These are phyloP conservation scores for Lepiota brunneoincarnata DNA, from an alignment of 768 basidiomycete species.

Conservation along the genomic window DNA sequence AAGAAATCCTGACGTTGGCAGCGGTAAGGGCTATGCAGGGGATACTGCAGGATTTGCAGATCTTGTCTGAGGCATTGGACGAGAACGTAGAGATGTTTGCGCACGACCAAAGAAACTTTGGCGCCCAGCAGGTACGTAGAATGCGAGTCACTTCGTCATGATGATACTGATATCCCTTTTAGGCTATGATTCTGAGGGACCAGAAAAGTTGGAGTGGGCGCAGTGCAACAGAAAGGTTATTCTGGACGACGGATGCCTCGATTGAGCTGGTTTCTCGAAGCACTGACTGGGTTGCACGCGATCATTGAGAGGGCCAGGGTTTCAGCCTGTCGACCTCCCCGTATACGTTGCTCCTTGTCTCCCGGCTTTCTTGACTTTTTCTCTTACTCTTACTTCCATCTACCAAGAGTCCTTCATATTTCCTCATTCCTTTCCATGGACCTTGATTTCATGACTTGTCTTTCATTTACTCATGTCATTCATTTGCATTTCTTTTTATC, in stretches of 20 bases:
- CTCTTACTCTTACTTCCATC: conserved; percentile 8
- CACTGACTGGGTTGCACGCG: conserved; percentile 82
- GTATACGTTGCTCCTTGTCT: conserved; percentile 10
- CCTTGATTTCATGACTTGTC: conserved; percentile 2
- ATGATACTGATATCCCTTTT: conserved; percentile 9
- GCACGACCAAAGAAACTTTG: conserved; percentile 91
- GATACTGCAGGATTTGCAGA: conserved; percentile 84
- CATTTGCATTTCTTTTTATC: conserved; percentile 8
- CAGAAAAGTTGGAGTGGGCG: conserved; percentile 95
- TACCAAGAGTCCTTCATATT: conserved; percentile 11
- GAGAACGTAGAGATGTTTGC: conserved; percentile 92
- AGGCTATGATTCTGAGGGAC: conserved; percentile 96
- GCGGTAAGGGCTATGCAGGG: conserved; percentile 82
- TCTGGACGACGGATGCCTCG: conserved; percentile 91
- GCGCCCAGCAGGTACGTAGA: conserved; percentile 85
- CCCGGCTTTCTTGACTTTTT: conserved; percentile 8
- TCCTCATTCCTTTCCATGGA: conserved; percentile 6
- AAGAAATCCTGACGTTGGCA: conserved; percentile 69
- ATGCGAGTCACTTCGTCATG: neutral
- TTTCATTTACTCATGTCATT: neutral
- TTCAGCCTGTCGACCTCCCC: conserved; percentile 13
- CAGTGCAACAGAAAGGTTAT: conserved; percentile 86
- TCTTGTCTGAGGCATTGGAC: conserved; percentile 82
- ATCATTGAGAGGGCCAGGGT: conserved; percentile 29
- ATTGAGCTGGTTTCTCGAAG: conserved; percentile 84